A percentile compares a stretch with the other conserved stretches of the same genome.
phyloP scores from a whole-genome alignment of 2,329 filamentous ascomycete species.

The Diplodia sapinea region DNA sequence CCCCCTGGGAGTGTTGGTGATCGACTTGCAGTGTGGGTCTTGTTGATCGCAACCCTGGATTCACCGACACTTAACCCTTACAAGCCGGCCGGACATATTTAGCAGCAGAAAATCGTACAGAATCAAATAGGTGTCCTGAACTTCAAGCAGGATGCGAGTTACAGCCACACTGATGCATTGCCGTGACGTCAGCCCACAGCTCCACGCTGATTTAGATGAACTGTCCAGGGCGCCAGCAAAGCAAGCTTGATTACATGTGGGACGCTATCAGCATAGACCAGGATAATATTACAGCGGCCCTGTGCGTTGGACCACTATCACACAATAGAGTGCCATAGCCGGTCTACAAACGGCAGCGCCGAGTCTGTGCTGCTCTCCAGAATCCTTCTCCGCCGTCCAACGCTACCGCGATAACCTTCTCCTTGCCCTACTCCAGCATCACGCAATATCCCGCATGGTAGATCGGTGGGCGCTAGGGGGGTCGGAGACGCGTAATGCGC shows the following conservation, averaged over 20 bases:
- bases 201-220: not conserved
- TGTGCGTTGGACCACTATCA: not conserved
- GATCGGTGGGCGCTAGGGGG: slow-evolving; percentile 2
- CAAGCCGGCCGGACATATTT: not conserved
- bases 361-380: slow-evolving; percentile 26
- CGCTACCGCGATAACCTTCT: not conserved
- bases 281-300: not conserved
- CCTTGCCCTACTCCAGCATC: slow-evolving; percentile 11
- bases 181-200: slow-evolving; percentile 2
- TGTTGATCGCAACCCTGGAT: slow-evolving; percentile 26
- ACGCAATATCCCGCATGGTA: slow-evolving; percentile 3
- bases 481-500: not conserved
- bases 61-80: slow-evolving; percentile 26
- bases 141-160: not conserved
- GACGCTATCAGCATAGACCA: slow-evolving; percentile 22
- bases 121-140: too few species aligned
- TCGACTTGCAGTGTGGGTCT: slow-evolving; percentile 22
- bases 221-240: not conserved
- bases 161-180: not conserved
- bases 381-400: slow-evolving; percentile 12
- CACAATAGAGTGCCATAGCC: not conserved
- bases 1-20: slow-evolving; percentile 17
- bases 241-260: not conserved
- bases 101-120: not conserved
- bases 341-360: not conserved